phyloP scores from a whole-genome alignment of 768 basidiomycete species.

The Russula vinacea region DNA sequence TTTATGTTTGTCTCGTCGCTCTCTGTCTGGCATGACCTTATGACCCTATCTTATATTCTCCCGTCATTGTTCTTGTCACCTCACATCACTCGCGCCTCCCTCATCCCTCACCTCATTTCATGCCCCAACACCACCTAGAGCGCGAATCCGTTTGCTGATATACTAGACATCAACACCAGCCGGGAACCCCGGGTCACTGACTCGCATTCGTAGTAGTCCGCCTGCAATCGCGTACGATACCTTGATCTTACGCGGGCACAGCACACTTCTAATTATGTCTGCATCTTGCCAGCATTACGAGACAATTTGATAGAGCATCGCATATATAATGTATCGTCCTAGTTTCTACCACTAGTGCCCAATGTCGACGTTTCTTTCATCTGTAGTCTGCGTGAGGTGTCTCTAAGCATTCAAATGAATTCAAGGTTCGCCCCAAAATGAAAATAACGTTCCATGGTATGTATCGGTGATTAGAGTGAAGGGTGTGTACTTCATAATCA shows the following conservation, averaged over 20 bases:
- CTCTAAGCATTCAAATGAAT: too few species aligned
- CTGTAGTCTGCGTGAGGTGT: neutral
- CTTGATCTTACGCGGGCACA: slow-evolving; percentile 41
- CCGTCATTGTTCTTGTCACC: slow-evolving; percentile 40
- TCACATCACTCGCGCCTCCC: slow-evolving; percentile 37
- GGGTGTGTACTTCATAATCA: neutral
- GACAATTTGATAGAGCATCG: slow-evolving; percentile 72
- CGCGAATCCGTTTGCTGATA: slow-evolving; percentile 30
- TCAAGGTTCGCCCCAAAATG: neutral
- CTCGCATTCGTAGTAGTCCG: slow-evolving; percentile 35
- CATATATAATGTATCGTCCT: slow-evolving; percentile 41
- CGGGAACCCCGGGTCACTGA: slow-evolving; percentile 28
- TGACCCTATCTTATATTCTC: slow-evolving; percentile 31
- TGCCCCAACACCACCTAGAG: slow-evolving; percentile 33
- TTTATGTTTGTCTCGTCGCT: slow-evolving; percentile 53
- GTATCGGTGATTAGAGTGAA: neutral
- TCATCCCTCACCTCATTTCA: slow-evolving; percentile 30
- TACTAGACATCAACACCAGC: slow-evolving; percentile 33
- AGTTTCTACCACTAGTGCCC: slow-evolving; percentile 25
- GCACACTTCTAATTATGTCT: slow-evolving; percentile 37
- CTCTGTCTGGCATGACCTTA: slow-evolving; percentile 41
- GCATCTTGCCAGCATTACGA: slow-evolving; percentile 50
- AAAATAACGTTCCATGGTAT: neutral
- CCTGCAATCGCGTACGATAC: slow-evolving; percentile 45
- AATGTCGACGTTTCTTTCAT: slow-evolving; percentile 21